Evolutionary conservation across 805 yeast species (phyloP).

Genomic region (Wickerhamiella brachini): DNA sequence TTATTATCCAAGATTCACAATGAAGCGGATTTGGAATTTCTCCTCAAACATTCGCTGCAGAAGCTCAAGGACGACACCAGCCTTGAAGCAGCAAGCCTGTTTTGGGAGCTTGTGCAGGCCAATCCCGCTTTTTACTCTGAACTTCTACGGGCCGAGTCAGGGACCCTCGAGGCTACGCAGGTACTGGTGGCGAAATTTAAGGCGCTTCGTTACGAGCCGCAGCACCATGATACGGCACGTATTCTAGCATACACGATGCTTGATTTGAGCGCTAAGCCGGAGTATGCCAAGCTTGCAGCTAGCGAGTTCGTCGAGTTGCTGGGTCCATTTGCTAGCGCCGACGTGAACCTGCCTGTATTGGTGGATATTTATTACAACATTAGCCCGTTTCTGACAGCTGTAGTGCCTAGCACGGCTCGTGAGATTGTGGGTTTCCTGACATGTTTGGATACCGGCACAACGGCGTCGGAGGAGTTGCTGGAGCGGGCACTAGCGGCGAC

Average conservation of each 20-base stretch:
- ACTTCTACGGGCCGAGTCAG: not conserved
- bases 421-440: not conserved
- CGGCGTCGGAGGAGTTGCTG: not conserved
- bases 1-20: conserved; percentile 24
- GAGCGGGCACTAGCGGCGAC: not conserved
- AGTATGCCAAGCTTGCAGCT: conserved; percentile 8
- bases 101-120: conserved; percentile 69
- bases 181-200: conserved; percentile 31
- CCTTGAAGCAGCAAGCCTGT: conserved; percentile 42
- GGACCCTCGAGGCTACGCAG: not conserved
- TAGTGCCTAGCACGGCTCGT: not conserved
- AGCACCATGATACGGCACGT: conserved; percentile 4
- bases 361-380: conserved; percentile 15
- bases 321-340: not conserved
- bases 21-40: conserved; percentile 23
- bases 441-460: not conserved
- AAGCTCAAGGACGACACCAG: conserved; percentile 15
- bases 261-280: conserved; percentile 5
- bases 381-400: conserved; percentile 7
- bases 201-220: not conserved
- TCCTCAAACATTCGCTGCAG: conserved; percentile 18
- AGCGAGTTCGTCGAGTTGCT: conserved; percentile 1
- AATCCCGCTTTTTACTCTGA: conserved; percentile 33
- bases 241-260: conserved; percentile 8
- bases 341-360: conserved; percentile 9